Evolutionary conservation across 805 yeast species (phyloP), one percentile per base, ranked within the genome.

Genomic region (Yarrowia deformans): DNA sequence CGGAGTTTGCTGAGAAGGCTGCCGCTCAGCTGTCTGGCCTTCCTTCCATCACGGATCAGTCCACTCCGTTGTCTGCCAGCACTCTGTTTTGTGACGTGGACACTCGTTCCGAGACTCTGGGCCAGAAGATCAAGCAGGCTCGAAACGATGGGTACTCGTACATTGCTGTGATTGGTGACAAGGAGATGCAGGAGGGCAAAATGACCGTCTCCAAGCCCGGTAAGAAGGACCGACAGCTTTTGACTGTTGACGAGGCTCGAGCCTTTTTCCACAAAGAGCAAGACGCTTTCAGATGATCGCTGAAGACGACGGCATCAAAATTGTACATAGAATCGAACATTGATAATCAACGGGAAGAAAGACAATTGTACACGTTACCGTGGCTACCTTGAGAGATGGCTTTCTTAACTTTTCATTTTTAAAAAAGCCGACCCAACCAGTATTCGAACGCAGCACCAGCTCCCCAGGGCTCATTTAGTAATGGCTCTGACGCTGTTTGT

Each of bases 81-180:
- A 84, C 85, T 70, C 93, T 90, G 76, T 84, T 85, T 73, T 90
- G 90, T 35, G 97, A 93, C 74, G 79, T 93, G 1, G 97, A 91
- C 74, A 79, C 80, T 5, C 85, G 97, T 73, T 83, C 83, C 8
- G 97, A 90, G 72, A 89, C 98, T 0, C 86, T 94, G 37, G 93
- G 96, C 0, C 84, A 83, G 67, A 84, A 97, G 74, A 88, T 93
- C 66, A 90, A 90, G 74, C 95, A 91, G 68, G 95, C 97, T 1
- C 82, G 89, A 14, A 76, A 78, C 69, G 87, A 87, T 73, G 92
- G 94, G 1, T 93, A 90, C 76, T 88, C 90, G 9, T 95, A 86
- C 75, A 84, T 94, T 56, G 80, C 92, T n/a, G 85, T 93, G 79
- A 84, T 95, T 49, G 99, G 99, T 35, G 97, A 93, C 73, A 86